Evolutionary conservation across 768 basidiomycete genomes (phyloP), one percentile per base, ranked within the genome.

Genomic region (Mycena rebaudengoi): DNA sequence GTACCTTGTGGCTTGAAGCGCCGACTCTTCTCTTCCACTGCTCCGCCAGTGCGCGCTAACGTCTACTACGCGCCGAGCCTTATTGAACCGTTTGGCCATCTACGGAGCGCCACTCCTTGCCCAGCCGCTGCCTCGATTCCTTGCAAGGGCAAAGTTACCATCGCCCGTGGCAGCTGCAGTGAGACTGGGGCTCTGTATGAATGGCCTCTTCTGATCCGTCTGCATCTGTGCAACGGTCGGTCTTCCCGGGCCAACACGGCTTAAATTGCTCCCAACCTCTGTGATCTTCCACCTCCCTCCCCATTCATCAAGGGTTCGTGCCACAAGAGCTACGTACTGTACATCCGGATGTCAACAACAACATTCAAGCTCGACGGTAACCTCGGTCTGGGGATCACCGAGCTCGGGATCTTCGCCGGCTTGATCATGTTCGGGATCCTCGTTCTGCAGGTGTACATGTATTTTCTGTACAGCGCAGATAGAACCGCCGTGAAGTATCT

Each of bases 401-500:
- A 60, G 21, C 35, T 65, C 23, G 58, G 64, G 25, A 48, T 65
- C 30, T 64, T 58, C 12, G 49, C 35, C 20, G 25, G 48, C 3
- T 30, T 58, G 10, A 13, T 64, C 18, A 28, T 65, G 20, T 21
- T 35, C 50, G 59, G 59, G 14, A 39, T 58, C 5, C 26, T 58
- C n/a, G 14, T 53, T 23, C 11, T 53, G 10, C 59, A 60, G 14
- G 59, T 60, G 4, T 39, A 60, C 43, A 28, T 60, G 18, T 60
- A 60, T 18, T 52, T 44, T 26, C 13, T 60, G 10, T 52, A 50
- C 50, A 60, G 25, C 40, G 25, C 59, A 3, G 59, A 60, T 45
- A 48, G 59, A 39, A n/a, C 50, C 6, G n/a, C 16, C 14, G 51
- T 61, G 33, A 52, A 46, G 23, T n/a, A 29, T 37, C n/a, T 61